Evolutionary conservation across 805 yeast species (phyloP).

Genomic region (Metschnikowia kofuensis): DNA sequence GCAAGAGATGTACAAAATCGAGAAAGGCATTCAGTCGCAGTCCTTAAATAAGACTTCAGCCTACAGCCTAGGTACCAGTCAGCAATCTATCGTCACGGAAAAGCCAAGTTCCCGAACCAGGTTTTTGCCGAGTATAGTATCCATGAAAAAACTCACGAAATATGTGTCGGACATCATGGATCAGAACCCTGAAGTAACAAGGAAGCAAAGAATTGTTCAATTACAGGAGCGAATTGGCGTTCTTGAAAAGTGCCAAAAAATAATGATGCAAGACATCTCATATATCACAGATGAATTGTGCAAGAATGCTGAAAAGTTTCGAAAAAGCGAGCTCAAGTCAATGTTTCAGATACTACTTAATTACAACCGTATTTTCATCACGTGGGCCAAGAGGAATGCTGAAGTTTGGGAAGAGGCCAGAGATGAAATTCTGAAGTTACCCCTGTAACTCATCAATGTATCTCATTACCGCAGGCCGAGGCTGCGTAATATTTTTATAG

Average conservation of each 20-base stretch:
- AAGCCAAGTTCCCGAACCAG: conserved; percentile 5
- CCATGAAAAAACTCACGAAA: conserved; percentile 48
- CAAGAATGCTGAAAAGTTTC: conserved; percentile 49
- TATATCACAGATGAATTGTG: conserved; percentile 44
- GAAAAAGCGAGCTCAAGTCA: conserved; percentile 47
- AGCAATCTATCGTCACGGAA: conserved; percentile 13
- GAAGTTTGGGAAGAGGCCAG: conserved; percentile 68
- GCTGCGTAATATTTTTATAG: conserved; percentile 61
- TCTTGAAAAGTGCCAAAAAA: conserved; percentile 48
- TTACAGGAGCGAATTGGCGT: conserved; percentile 50
- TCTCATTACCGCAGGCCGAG: conserved; percentile 64
- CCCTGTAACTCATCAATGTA: conserved; percentile 14
- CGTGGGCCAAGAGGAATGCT: conserved; percentile 66
- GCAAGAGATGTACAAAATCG: conserved; percentile 27
- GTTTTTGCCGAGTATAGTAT: conserved; percentile 49
- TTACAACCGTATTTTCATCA: conserved; percentile 53
- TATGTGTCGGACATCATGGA: conserved; percentile 57
- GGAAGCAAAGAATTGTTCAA: conserved; percentile 50
- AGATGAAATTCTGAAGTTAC: conserved; percentile 29
- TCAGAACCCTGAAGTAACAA: conserved; percentile 61
- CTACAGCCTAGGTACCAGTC: conserved; percentile 12
- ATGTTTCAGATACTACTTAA: conserved; percentile 50
- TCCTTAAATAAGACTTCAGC: conserved; percentile 21
- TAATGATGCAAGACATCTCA: conserved; percentile 41
- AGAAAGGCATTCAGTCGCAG: conserved; percentile 22